Evolutionary conservation across 192 early-diverging fungal species (phyloP), one percentile per base, ranked within the genome.

Genomic region (Backusella circina): DNA sequence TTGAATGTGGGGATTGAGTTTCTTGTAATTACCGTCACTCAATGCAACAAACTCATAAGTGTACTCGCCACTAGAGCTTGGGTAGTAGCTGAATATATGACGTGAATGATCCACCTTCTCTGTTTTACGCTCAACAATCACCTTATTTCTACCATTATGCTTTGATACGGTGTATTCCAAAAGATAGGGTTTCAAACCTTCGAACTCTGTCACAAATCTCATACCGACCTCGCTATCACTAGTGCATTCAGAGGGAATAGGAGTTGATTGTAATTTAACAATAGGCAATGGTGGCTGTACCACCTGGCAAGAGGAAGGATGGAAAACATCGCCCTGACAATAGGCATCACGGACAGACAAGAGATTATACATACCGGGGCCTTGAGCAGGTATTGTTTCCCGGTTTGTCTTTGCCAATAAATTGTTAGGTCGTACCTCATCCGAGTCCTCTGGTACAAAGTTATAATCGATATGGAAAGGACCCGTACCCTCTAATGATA

Each of bases 211-310:
- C 13, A 77, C 41, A 23, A 83, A 79, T 3, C 61, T 68, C 82
- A 79, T 83, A n/a, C 82, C 82, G 23, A 80, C 66, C 41, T 83
- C 82, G 71, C 70, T 80, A 28, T 74, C 78, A 9, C 68, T 57
- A 6, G 70, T 66, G 36, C 82, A 83, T 44, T 80, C 73, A n/a
- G 82, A 83, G 1, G 75, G 78, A 74, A 83, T 83, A 21, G 82
- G 75, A 6, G 47, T 77, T 12, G 72, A 23, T 18, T 37, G 15
- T 4, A 83, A n/a, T 12, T 65, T 44, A 6, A 76, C 72, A 13
- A 33, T 7, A 41, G 82, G 82, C 38, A 80, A 41, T 26, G 78
- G 72, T 13, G 82, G 82, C 35, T 80, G 82, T 3, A 80, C 71
- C 2, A 83, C 82, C 36, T 77, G 74, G 33, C 82, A 83, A 15